Evolutionary conservation across 1,284 basidiomycete species (phyloP).

Genomic region (Chalciporus sp.): DNA sequence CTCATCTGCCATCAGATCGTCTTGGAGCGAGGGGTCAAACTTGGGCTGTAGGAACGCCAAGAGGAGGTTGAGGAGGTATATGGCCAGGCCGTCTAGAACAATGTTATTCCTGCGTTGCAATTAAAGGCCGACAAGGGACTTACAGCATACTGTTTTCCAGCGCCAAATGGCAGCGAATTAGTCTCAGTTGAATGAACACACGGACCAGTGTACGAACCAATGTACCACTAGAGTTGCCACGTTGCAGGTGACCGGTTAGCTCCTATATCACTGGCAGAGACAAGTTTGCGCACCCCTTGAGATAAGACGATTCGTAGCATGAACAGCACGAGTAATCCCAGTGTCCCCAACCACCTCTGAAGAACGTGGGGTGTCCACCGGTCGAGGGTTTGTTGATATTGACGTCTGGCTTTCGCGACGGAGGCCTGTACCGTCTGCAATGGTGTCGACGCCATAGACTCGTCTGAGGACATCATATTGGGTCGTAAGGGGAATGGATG

Average conservation of each 20-base stretch:
- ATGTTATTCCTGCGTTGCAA: conserved; percentile 6
- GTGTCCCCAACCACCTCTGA: conserved; percentile 88
- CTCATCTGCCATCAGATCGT: conserved; percentile 91
- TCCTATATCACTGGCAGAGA: background rate
- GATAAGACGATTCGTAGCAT: conserved; percentile 85
- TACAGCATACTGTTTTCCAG: conserved; percentile 63
- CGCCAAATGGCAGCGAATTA: conserved; percentile 2
- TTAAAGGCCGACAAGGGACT: conserved; percentile 31
- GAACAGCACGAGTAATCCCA: conserved; percentile 77
- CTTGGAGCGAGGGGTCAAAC: conserved; percentile 95
- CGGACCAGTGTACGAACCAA: conserved; percentile 53
- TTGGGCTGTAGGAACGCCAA: conserved; percentile 89
- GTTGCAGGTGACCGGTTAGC: conserved; percentile 21
- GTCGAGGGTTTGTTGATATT: conserved; percentile 87
- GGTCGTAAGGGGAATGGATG: conserved; percentile 11
- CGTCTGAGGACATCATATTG: conserved; percentile 38
- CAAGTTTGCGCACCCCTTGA: conserved; percentile 75
- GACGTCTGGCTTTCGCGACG: conserved; percentile 49
- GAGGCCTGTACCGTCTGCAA: conserved; percentile 29
- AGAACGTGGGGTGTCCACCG: conserved; percentile 88
- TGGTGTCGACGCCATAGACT: conserved; percentile 26
- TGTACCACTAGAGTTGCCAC: conserved; percentile 78
- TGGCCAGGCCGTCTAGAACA: conserved; percentile 77
- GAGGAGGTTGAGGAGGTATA: conserved; percentile 91
- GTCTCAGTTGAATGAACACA: background rate